phyloP scores from a whole-genome alignment of 2,329 filamentous ascomycete genomes.

The Talaromyces atroroseus region DNA sequence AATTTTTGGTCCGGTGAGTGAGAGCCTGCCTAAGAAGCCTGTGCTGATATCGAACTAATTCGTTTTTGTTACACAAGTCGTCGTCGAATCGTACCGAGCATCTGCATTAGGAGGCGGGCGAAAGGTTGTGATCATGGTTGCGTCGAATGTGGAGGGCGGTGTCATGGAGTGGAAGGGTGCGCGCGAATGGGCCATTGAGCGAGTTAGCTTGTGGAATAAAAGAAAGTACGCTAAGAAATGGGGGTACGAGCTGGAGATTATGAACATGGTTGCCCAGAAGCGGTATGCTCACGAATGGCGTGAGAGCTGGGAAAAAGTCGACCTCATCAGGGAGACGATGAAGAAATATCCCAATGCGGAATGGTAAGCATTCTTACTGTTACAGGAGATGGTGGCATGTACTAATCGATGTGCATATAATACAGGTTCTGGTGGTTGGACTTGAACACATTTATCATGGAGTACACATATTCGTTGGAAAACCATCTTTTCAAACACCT shows the following conservation, averaged over 20 bases:
- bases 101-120: slow-evolving; percentile 73
- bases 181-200: slow-evolving; percentile 94
- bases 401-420: not conserved
- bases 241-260: slow-evolving; percentile 94
- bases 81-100: slow-evolving; percentile 62
- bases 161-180: slow-evolving; percentile 99
- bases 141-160: slow-evolving; percentile 88
- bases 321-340: slow-evolving; percentile 81
- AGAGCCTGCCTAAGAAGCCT: not conserved
- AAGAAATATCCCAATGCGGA: slow-evolving; percentile 92
- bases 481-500: slow-evolving; percentile 83
- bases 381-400: too few relatives aligned
- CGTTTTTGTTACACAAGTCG: slow-evolving; percentile 39
- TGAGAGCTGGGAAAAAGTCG: slow-evolving; percentile 99
- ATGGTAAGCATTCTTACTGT: slow-evolving; percentile 72
- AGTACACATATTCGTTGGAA: slow-evolving; percentile 84
- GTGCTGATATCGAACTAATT: slow-evolving; percentile 25
- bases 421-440: slow-evolving; percentile 98
- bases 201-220: slow-evolving; percentile 94
- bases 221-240: slow-evolving; percentile 77
- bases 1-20: slow-evolving; percentile 71
- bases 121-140: slow-evolving; percentile 89
- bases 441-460: slow-evolving; percentile 97
- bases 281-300: slow-evolving; percentile 98
- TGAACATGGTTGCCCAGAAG: slow-evolving; percentile 98